phyloP scores from a whole-genome alignment of 1,284 basidiomycete genomes.

The Jaminaea rosea region DNA sequence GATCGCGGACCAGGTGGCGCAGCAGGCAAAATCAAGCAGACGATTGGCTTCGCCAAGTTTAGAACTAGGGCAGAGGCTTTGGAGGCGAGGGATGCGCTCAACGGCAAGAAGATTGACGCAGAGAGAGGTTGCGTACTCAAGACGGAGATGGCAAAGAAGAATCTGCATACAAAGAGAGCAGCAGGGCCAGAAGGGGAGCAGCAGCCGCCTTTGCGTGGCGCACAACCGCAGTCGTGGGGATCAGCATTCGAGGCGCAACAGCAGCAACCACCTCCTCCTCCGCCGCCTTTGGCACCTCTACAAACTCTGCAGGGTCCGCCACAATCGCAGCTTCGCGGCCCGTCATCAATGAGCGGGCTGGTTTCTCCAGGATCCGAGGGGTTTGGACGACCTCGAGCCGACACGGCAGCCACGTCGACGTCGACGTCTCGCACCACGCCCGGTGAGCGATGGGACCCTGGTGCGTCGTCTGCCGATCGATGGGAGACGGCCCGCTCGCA shows the following conservation, averaged over 20 bases:
- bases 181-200: too few relatives aligned
- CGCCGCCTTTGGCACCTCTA: not conserved
- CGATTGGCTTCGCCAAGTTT: conserved; percentile 97
- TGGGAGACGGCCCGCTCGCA: too few relatives aligned
- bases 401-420: not conserved
- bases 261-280: not conserved
- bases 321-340: not conserved
- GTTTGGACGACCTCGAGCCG: conserved; percentile 2
- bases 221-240: not conserved
- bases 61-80: conserved; percentile 76
- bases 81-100: conserved; percentile 75
- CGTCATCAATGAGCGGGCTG: conserved; percentile 12
- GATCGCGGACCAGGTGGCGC: conserved; percentile 10
- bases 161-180: conserved; percentile 77
- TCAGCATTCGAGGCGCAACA: too few relatives aligned
- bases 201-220: conserved; percentile 6
- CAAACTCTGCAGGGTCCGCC: not conserved
- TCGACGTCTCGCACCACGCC: not conserved
- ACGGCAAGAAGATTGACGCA: conserved; percentile 84
- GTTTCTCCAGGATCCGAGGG: conserved; percentile 16
- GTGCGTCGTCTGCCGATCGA: conserved; percentile 1
- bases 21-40: conserved; percentile 58
- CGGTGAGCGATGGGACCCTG: conserved; percentile 1
- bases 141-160: conserved; percentile 99
- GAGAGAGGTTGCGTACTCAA: conserved; percentile 88